These are phyloP conservation scores for Curvularia spicifera DNA, from an alignment of 2,329 filamentous ascomycete species.

Conservation along the genomic window DNA sequence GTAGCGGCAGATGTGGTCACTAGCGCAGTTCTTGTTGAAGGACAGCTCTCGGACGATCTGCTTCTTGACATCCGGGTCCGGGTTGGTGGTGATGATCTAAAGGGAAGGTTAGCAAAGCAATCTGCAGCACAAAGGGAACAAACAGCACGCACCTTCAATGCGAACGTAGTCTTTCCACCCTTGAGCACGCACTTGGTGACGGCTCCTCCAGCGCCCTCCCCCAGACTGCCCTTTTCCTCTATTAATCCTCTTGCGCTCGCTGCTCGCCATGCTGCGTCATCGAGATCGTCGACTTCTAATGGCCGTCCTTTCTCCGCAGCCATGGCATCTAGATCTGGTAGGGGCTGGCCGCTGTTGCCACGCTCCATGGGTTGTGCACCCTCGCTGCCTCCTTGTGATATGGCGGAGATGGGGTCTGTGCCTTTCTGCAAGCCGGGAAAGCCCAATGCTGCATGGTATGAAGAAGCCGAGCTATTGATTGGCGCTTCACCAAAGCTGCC, in stretches of 20 bases:
- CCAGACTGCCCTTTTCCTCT: conserved; percentile 83
- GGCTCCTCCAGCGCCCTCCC: conserved; percentile 93
- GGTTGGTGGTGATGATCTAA: conserved; percentile 94
- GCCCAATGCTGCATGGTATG: conserved; percentile 76
- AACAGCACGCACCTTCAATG: conserved; percentile 74
- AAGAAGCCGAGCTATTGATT: conserved; percentile 84
- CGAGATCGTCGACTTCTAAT: conserved; percentile 90
- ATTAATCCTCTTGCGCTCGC: conserved; percentile 90
- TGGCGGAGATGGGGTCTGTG: conserved; percentile 86
- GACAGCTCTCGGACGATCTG: conserved; percentile 95
- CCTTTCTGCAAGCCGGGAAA: conserved; percentile 75
- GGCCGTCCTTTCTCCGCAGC: conserved; percentile 81
- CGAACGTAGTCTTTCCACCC: conserved; percentile 92
- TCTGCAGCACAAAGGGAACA: neutral
- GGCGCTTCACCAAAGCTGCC: conserved; percentile 84
- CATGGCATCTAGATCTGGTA: conserved; percentile 79
- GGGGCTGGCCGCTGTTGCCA: conserved; percentile 78
- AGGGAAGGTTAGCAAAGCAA: conserved; percentile 16
- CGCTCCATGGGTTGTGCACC: conserved; percentile 75
- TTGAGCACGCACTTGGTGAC: conserved; percentile 90
- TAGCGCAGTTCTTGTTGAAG: conserved; percentile 98
- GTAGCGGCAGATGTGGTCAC: conserved; percentile 94
- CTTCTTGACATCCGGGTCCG: conserved; percentile 96
- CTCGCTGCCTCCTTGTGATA: conserved; percentile 77
- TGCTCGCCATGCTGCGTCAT: conserved; percentile 93